Evolutionary conservation across 208 protist genomes (phyloP), one percentile per base, ranked within the genome.

Genomic region (Leishmania turanica): DNA sequence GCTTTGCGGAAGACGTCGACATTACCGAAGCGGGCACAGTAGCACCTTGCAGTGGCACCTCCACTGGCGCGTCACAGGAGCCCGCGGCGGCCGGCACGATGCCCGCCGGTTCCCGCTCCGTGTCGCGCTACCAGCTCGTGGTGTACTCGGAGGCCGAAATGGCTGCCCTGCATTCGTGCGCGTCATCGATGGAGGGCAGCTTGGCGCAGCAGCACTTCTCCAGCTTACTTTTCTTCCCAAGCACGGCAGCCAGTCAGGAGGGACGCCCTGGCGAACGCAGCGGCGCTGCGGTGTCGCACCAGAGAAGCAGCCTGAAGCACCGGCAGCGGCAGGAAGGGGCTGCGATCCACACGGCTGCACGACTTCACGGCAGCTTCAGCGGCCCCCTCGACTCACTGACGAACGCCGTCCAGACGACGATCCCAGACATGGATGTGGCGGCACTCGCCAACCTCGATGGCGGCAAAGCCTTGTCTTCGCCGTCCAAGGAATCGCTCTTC

Each of bases 61-160:
- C 62, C 47, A 34, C 51, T 24, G 15, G 51, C 65, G 72, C 4
- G 24, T 58, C 72, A 31, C 51, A 13, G 31, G 72, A 40, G 21
- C 49, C 66, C 42, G 27, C 66, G 19, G n/a, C 70, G 11, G 62
- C 54, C 31, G 73, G 42, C 64, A n/a, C 78, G 53, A 66, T 49
- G 72, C 68, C 77, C 1, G 68, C 51, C n/a, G 66, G 66, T 42
- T 66, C 69, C 24, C 80, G 58, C 45, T 90, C 83, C 27, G 84
- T 92, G 71, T 70, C 78, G 27, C 75, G 80, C 71, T 95, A 92
- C 70, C 88, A 93, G 75, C 77, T 95, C 5, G 74, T 90, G 21
- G 66, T 87, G 72, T 87, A 82, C 76, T 86, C 87, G 51, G 81
- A 85, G 37, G 79, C 87, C 8, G 89, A 92, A 75, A 15, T 77